phyloP scores from a whole-genome alignment of 177 flowering plant species.

The Tripterygium wilfordii region DNA sequence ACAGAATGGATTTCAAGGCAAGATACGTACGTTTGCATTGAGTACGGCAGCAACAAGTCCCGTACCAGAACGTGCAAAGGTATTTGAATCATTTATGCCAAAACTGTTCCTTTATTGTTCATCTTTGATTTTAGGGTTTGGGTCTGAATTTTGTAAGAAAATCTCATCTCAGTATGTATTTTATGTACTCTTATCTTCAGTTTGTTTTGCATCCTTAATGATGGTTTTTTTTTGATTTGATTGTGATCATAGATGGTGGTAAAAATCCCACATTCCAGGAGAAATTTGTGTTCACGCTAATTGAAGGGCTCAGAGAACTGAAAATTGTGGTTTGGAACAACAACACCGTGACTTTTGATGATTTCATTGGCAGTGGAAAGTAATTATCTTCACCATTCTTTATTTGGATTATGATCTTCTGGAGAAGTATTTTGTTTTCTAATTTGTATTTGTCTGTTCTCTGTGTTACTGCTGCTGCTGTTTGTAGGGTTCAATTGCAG shows the following conservation, averaged over 20 bases:
- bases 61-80: constrained; percentile 86
- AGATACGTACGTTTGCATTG: constrained; percentile 77
- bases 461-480: no score
- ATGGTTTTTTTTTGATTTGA: not conserved
- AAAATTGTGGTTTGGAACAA: constrained; percentile 57
- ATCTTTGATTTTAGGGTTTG: not conserved
- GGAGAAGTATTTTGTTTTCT: not conserved
- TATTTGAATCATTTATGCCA: no score
- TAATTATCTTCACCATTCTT: constrained; percentile 13
- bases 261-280: constrained; percentile 61
- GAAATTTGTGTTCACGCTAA: constrained; percentile 48
- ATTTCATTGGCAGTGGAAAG: constrained; percentile 67
- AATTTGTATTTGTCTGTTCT: no score
- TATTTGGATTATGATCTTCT: not conserved
- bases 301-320: constrained; percentile 63
- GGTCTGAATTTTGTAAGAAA: not conserved
- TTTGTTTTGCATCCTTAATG: not conserved
- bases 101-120: not conserved
- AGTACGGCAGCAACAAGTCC: constrained; percentile 61
- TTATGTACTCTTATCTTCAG: no score
- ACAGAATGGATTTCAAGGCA: constrained; percentile 81
- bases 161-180: no score
- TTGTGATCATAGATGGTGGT: constrained; percentile 66
- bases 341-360: constrained; percentile 52
- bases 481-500: constrained; percentile 48